Evolutionary conservation across 2,329 filamentous ascomycete genomes (phyloP), one percentile per base, ranked within the genome.

Genomic region (Alternaria longipes): DNA sequence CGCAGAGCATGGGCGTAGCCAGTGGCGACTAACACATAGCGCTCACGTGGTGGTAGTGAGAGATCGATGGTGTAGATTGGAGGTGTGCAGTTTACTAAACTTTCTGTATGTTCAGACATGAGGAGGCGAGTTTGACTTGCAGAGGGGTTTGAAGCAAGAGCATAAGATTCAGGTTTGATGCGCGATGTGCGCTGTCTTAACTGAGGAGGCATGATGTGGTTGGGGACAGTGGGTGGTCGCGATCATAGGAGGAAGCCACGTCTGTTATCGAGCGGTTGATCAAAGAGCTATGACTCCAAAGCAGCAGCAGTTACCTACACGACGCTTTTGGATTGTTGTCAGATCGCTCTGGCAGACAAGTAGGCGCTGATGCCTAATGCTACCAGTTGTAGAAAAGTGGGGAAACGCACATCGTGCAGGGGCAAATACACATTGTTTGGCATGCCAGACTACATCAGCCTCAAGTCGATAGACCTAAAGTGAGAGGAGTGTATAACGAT

Each of bases 21-120:
- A 5, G 56, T 70, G 18, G 83, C 84, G 1, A 89, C 73, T 30
- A 81, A 71, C 18, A 78, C 71, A 73, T 88, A 89, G 52, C 86
- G 81, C 60, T 84, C 72, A 28, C 77, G 70, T 2, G 87, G 85
- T 1, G 85, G 81, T 3, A 83, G 80, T 2, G 84, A 85, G 3
- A 89, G 80, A 65, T 89, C 83, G 64, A 89, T 87, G 12, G 66
- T 79, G 68, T 82, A 84, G 9, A 72, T 67, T 8, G 82, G 82
- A 12, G 73, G 71, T 2, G 22, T 45, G 32, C 24, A 34, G 52
- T 7, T n/a, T n/a, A 45, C 16, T 14, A 26, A n/a, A 9, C 18
- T 42, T 11, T 38, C 45, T 7, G 40, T 16, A n/a, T 30, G 22
- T 42, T 34, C 36, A 50, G 46, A 50, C 38, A 54, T 54, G 24